Evolutionary conservation across 495 filamentous ascomycete genomes (phyloP), one percentile per base, ranked within the genome.

Genomic region (Lindgomyces ingoldianus): DNA sequence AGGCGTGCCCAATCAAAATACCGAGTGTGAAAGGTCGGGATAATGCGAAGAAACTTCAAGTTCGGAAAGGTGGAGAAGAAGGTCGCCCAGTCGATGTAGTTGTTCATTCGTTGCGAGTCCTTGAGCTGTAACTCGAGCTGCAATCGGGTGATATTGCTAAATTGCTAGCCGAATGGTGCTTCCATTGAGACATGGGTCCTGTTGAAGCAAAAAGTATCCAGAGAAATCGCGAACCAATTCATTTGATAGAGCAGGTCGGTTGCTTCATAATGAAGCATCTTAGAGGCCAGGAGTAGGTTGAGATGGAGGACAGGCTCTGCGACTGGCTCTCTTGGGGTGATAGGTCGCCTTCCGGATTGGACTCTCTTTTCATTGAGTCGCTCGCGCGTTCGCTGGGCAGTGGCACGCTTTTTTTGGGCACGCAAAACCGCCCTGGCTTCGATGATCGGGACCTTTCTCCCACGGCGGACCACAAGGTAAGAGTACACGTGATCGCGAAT

Each of bases 91-190:
- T 70, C 50, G 24, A 65, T 50, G 27, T 54, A 60, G 22, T 10
- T 65, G 27, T 62, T 61, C 64, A 67, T 67, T 16, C 64, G 22
- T 33, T 67, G 64, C 12, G 64, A 22, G 39, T 67, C 64, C 52
- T 67, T 67, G 8, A 67, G 46, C 21, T 61, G 64, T 19, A 70
- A 30, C 49, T 70, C 67, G 14, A 70, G 62, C 26, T 65, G 67
- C 46, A 70, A 8, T 10, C 54, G 61, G 10, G 67, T 70, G 27
- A 70, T 70, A 1, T 26, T 56, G 12, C 12, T 12, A 33, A 54
- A 55, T 21, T 65, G 46, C 67, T 62, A 70, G 48, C 67, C 57
- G 21, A 25, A 19, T 0, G 62, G 57, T 0, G 49, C 36, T 29
- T 62, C 57, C 25, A 68, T 41, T 0, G 62, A 51, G 0, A 42